Evolutionary conservation across 345 rosid species (phyloP).

Genomic region (Sonneratia caseolaris): DNA sequence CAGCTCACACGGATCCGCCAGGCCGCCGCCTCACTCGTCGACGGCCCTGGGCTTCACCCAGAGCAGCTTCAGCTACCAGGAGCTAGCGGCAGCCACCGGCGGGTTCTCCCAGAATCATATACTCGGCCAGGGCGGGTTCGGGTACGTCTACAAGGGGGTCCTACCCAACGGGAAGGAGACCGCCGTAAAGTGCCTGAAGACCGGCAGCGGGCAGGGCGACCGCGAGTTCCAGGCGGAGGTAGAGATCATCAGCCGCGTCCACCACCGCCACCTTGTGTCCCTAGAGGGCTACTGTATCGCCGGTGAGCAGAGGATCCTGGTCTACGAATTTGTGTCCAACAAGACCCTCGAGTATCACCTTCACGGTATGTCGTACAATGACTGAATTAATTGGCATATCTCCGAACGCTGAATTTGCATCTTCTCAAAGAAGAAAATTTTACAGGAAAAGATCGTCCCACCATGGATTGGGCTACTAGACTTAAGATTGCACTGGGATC

Average conservation of each 20-base stretch:
- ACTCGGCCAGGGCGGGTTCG: constrained; percentile 1
- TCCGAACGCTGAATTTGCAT: too few species aligned
- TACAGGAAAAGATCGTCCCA: constrained; percentile 6
- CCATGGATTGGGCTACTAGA: constrained; percentile 1
- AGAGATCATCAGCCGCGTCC: constrained; percentile 5
- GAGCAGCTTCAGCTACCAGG: constrained; percentile 1
- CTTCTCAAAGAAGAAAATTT: too few species aligned
- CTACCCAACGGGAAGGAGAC: not conserved
- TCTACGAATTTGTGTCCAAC: constrained; percentile 3
- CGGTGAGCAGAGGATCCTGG: constrained; percentile 1
- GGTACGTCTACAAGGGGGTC: not conserved
- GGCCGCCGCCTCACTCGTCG: not conserved
- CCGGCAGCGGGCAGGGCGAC: constrained; percentile 2
- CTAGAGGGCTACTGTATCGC: not conserved
- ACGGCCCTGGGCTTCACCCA: not conserved
- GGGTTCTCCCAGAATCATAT: not conserved
- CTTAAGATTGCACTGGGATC: constrained; percentile 6
- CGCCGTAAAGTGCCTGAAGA: not conserved
- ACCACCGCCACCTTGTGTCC: constrained; percentile 4
- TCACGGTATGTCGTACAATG: not conserved
- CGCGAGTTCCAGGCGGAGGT: constrained; percentile 4
- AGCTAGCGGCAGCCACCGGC: not conserved
- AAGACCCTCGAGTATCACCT: not conserved
- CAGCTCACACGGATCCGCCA: not conserved
- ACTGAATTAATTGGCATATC: not conserved